Percentiles rank a stretch among this genome's conserved stretches.
phyloP scores from a whole-genome alignment of 306 rosid species.

The Datisca glomerata region DNA sequence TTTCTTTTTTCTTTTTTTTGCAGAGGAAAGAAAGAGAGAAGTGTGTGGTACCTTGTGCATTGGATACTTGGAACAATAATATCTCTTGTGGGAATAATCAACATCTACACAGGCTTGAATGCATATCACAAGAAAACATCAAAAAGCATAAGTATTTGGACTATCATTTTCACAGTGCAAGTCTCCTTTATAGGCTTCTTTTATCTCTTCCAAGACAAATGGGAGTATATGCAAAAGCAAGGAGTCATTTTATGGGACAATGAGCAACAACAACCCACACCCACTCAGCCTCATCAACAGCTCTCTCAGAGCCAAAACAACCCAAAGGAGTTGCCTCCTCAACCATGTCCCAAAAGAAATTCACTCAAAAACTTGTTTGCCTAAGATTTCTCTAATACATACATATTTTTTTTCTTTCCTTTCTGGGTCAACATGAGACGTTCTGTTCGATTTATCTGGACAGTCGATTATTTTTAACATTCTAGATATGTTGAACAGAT shows the following conservation, averaged over 20 bases:
- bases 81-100: constrained; percentile 64
- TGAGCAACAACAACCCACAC: constrained; percentile 16
- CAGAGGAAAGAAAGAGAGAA: constrained; percentile 78
- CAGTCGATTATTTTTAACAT: too few species aligned
- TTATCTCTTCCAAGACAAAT: constrained; percentile 81
- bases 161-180: constrained; percentile 66
- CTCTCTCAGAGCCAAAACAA: constrained; percentile 18
- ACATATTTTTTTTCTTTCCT: not conserved
- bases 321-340: constrained; percentile 36
- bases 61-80: constrained; percentile 77
- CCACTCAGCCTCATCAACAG: constrained; percentile 23
- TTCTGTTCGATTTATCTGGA: too few species aligned
- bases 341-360: constrained; percentile 57
- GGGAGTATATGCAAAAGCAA: constrained; percentile 67
- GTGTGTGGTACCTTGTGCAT: constrained; percentile 63
- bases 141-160: constrained; percentile 60
- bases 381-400: too few species aligned
- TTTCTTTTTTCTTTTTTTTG: constrained; percentile 1
- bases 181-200: constrained; percentile 50
- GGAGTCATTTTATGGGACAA: constrained; percentile 34
- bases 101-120: constrained; percentile 71
- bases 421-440: constrained; percentile 7
- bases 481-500: too few species aligned
- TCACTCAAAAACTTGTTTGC: constrained; percentile 90
- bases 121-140: constrained; percentile 61